Percentiles rank a stretch among this genome's conserved stretches.
These are phyloP conservation scores for Pseudonitzschia delicatissima DNA, from an alignment of 108 stramenopile genomes.

Conservation along the genomic window DNA sequence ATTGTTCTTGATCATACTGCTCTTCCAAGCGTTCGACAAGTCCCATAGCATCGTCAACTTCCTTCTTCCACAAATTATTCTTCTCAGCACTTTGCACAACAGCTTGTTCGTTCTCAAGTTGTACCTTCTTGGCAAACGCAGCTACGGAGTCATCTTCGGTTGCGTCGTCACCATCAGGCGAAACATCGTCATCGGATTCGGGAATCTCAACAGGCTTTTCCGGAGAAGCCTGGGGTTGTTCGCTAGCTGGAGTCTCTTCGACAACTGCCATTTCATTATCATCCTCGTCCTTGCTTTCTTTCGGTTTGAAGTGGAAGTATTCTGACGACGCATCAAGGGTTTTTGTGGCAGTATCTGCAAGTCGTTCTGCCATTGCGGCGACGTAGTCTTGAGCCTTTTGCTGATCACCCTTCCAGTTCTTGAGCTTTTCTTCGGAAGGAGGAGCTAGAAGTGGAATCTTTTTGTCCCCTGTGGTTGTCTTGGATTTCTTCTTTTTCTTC, in stretches of 20 bases:
- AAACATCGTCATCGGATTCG: not conserved
- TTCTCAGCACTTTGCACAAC: not conserved
- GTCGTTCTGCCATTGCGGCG: conserved; percentile 16
- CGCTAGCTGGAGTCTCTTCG: not conserved
- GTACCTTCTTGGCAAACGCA: not conserved
- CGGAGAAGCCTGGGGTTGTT: not conserved
- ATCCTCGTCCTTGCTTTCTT: not conserved
- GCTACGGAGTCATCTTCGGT: not conserved
- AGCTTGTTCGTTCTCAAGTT: not conserved
- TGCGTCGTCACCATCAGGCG: not conserved
- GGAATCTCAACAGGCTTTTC: not conserved
- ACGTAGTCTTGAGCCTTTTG: conserved; percentile 12
- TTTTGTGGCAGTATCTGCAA: not conserved
- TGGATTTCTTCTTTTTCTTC: conserved; percentile 7
- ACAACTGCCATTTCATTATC: not conserved
- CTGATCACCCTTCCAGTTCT: conserved; percentile 55
- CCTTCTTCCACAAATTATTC: conserved; percentile 9
- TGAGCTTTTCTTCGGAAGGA: conserved; percentile 59
- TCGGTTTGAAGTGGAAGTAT: conserved; percentile 3
- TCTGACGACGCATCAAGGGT: not conserved
- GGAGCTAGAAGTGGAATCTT: conserved; percentile 46
- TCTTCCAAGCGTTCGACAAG: conserved; percentile 8
- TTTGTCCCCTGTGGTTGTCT: conserved; percentile 1
- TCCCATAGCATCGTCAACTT: conserved; percentile 1
- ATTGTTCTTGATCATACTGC: not conserved